Base-by-base conservation (phyloP, 1,139 yeast genomes). In the Entelexis paramagnoliae region DNA sequence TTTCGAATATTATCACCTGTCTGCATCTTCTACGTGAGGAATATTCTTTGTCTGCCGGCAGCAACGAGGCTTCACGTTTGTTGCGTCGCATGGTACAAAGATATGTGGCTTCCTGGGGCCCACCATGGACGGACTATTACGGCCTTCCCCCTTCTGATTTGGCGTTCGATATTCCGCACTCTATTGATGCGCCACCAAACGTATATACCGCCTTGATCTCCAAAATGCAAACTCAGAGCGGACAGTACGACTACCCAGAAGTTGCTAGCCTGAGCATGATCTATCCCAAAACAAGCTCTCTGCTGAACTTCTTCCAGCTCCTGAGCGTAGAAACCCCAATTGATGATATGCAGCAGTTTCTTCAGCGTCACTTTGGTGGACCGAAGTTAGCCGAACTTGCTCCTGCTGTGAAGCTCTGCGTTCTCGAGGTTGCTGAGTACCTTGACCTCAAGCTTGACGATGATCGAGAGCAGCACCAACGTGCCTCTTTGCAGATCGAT, bases 1-100 rank as follows among this genome's bases (percentile, higher is more conserved):
- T 58, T 38, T 43, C 58, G 46, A 38, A 50, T 55, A 72, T 86
- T n/a, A 72, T 81, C 0, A 66, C 84, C 33, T 78, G 51, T 88
- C 66, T 89, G 40, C 97, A 89, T 68, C 63, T 87, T 34, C 68
- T 87, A 2, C 69, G 89, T 54, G 96, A 91, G 64, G 97, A 89
- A 56, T 67, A 75, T 43, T 73, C 76, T 52, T 69, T 91, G 36
- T 80, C 83, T 59, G 67, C 78, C 1, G 68, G 80, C 35, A 71
- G 74, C 11, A 56, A 63, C 2, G 56, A 60, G 0, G 67, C 70
- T 20, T 68, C 74, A 17, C 59, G 67, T 4, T 65, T 66, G 38
- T 61, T 88, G 16, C 80, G 82, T 0, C 44, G 68, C 1, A 63
- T 88, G 11, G 65, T 89, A n/a, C 71, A 81, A 0, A 85, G 81